Evolutionary conservation across 2,329 filamentous ascomycete species (phyloP).

Genomic region (Raffaelea arxii): DNA sequence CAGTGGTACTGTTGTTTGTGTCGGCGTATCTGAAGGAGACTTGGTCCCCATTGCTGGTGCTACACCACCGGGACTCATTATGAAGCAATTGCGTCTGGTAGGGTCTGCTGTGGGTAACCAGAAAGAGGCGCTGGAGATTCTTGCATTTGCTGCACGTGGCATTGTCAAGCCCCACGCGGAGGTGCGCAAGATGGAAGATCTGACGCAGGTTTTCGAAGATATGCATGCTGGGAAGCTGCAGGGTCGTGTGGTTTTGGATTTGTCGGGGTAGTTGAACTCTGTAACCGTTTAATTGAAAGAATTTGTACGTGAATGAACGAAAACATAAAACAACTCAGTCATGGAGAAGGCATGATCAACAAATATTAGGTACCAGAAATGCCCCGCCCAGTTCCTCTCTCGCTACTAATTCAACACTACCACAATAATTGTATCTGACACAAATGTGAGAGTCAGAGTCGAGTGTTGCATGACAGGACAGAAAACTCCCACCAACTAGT

Average conservation of each 20-base stretch:
- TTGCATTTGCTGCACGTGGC: conserved; percentile 48
- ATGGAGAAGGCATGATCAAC: too few species aligned
- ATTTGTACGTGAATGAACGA: too few species aligned
- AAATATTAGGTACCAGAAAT: too few species aligned
- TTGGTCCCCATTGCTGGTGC: conserved; percentile 31
- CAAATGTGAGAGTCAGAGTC: too few species aligned
- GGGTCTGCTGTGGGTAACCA: conserved; percentile 39
- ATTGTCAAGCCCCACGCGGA: conserved; percentile 48
- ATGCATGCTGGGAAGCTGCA: conserved; percentile 35
- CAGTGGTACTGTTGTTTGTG: conserved; percentile 1
- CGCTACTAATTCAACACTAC: too few species aligned
- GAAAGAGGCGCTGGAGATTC: conserved; percentile 51
- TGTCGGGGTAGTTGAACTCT: not conserved
- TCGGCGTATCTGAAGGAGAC: conserved; percentile 29
- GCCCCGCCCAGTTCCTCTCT: too few species aligned
- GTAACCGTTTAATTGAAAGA: too few species aligned
- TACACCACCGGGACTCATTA: conserved; percentile 31
- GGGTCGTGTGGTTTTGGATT: conserved; percentile 36
- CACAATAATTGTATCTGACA: too few species aligned
- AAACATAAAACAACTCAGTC: too few species aligned
- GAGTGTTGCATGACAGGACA: too few species aligned
- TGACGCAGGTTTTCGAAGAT: conserved; percentile 43
- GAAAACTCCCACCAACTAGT: too few species aligned
- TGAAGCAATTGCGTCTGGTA: conserved; percentile 23
- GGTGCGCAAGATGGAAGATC: conserved; percentile 44